These are phyloP conservation scores for Alternaria alternata DNA, from an alignment of 2,329 filamentous ascomycete species.

Conservation along the genomic window DNA sequence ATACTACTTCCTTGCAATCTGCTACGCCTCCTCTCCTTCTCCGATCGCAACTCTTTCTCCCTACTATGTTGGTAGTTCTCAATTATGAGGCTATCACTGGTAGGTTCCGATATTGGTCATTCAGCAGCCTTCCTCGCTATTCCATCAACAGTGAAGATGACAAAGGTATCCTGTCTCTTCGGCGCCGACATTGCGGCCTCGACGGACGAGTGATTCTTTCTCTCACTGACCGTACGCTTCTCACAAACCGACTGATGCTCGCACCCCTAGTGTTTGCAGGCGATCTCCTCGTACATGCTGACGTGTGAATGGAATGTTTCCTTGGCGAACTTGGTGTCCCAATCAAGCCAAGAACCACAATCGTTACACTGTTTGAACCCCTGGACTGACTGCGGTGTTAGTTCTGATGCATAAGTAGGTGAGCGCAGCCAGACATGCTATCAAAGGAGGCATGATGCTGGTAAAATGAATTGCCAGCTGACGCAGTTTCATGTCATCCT, in stretches of 20 bases:
- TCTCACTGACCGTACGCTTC: not conserved
- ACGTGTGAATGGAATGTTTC: not conserved
- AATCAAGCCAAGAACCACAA: not conserved
- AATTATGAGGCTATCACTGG: not conserved
- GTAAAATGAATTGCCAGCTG: too few relatives aligned
- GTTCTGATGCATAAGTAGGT: not conserved
- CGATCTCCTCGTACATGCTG: not conserved
- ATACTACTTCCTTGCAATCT: not conserved
- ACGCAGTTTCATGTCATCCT: too few relatives aligned
- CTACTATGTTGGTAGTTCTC: not conserved
- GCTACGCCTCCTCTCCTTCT: not conserved
- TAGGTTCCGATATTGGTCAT: not conserved
- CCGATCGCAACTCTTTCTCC: not conserved
- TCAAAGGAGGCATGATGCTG: too few relatives aligned
- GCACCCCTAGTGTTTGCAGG: not conserved
- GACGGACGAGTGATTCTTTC: not conserved
- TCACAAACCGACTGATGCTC: not conserved
- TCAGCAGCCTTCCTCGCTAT: not conserved
- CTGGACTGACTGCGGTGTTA: not conserved
- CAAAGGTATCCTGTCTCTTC: not conserved
- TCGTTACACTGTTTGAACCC: not conserved
- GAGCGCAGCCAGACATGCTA: not conserved
- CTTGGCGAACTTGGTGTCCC: not conserved
- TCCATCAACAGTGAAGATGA: not conserved
- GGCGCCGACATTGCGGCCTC: not conserved